Percentiles rank a stretch among this genome's conserved stretches.
Evolutionary conservation across 2,329 filamentous ascomycete genomes (phyloP).

Genomic region (Rhynchosporium agropyri): DNA sequence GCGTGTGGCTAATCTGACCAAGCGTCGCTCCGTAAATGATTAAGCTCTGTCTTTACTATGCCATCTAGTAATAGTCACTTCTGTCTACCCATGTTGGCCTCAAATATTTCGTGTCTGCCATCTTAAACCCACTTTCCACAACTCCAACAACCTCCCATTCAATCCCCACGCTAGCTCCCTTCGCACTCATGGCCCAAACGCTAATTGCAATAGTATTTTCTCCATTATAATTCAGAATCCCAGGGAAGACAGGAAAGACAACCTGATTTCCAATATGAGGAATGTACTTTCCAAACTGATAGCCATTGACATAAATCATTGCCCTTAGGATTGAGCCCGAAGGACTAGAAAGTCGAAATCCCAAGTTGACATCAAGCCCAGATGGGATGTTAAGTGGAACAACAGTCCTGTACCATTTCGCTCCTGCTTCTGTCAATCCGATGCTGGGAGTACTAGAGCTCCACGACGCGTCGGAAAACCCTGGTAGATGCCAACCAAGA

Average conservation of each 20-base stretch:
- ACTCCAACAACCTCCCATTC: slow-evolving; percentile 58
- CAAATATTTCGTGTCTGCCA: slow-evolving; percentile 43
- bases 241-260: slow-evolving; percentile 57
- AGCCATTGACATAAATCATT: slow-evolving; percentile 65
- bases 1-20: not conserved
- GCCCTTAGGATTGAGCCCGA: slow-evolving; percentile 51
- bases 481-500: slow-evolving; percentile 60
- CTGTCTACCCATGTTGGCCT: slow-evolving; percentile 19
- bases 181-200: slow-evolving; percentile 54
- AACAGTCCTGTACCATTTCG: slow-evolving; percentile 58
- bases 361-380: slow-evolving; percentile 58
- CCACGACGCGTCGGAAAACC: slow-evolving; percentile 54
- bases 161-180: slow-evolving; percentile 40
- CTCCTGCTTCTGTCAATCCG: slow-evolving; percentile 53
- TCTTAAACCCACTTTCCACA: slow-evolving; percentile 55
- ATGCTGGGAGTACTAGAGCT: slow-evolving; percentile 36
- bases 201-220: slow-evolving; percentile 60
- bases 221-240: slow-evolving; percentile 59
- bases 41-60: not conserved
- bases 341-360: slow-evolving; percentile 54
- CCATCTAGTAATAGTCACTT: slow-evolving; percentile 21
- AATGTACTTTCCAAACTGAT: slow-evolving; percentile 63
- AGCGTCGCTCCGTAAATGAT: not conserved
- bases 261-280: slow-evolving; percentile 64
- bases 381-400: slow-evolving; percentile 54